A percentile compares a stretch with the other conserved stretches of the same genome.
phyloP scores from a whole-genome alignment of 1,139 yeast genomes.

The Williopsis jadinii region DNA sequence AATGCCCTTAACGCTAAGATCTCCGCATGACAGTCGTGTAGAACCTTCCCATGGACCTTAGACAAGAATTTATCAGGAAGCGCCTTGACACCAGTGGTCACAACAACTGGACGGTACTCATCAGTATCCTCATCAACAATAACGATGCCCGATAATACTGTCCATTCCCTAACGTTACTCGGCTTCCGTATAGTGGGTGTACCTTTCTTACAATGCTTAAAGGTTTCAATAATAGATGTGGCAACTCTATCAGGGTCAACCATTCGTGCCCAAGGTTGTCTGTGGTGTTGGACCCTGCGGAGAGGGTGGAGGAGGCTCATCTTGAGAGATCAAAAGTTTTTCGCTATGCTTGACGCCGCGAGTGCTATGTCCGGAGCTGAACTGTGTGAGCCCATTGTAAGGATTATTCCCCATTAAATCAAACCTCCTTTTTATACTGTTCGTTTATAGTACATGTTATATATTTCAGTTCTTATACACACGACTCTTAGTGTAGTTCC shows the following conservation, averaged over 20 bases:
- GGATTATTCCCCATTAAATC: too few relatives aligned
- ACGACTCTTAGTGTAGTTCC: too few relatives aligned
- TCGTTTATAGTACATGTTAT: too few relatives aligned
- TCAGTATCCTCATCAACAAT: conserved; percentile 27
- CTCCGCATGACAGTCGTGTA: conserved; percentile 92
- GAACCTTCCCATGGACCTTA: conserved; percentile 44
- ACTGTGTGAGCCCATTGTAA: too few relatives aligned
- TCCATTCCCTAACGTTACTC: conserved; percentile 73
- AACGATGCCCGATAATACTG: conserved; percentile 73
- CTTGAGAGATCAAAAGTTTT: too few relatives aligned
- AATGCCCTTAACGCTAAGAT: conserved; percentile 63
- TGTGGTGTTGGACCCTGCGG: too few relatives aligned
- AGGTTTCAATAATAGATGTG: conserved; percentile 2
- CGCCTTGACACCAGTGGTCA: conserved; percentile 83
- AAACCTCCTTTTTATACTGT: too few relatives aligned
- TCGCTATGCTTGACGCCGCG: too few relatives aligned
- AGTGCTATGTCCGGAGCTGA: too few relatives aligned
- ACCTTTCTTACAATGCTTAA: conserved; percentile 20
- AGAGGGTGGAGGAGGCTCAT: too few relatives aligned
- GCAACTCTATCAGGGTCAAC: conserved; percentile 4
- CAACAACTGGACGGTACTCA: conserved; percentile 30
- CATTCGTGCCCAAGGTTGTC: too few relatives aligned
- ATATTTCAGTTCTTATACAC: too few relatives aligned
- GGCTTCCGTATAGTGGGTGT: conserved; percentile 49
- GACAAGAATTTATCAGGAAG: conserved; percentile 43